Evolutionary conservation across 2,329 filamentous ascomycete genomes (phyloP).

Genomic region (Alternaria dauci): DNA sequence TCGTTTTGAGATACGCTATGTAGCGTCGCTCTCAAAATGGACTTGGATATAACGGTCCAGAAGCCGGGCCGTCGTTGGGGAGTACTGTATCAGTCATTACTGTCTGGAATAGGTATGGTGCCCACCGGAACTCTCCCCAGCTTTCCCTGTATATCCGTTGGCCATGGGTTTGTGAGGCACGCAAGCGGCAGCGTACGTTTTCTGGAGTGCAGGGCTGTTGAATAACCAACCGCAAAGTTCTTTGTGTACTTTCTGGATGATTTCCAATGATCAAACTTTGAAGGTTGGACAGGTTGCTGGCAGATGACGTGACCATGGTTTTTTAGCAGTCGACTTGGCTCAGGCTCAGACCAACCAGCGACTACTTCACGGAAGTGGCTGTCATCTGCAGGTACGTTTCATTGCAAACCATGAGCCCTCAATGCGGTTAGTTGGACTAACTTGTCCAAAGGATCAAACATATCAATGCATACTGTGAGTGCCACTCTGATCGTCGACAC

Average conservation of each 20-base stretch:
- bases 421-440: not conserved
- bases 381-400: conserved; percentile 5
- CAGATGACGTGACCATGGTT: conserved; percentile 1
- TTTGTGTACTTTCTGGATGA: not conserved
- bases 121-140: conserved; percentile 14
- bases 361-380: not conserved
- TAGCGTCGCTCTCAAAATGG: not conserved
- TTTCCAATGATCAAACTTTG: not conserved
- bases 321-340: not conserved
- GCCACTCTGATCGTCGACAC: not conserved
- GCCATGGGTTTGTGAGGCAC: conserved; percentile 5
- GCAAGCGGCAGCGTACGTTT: conserved; percentile 9
- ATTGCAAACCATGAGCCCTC: not conserved
- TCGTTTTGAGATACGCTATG: not conserved
- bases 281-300: not conserved
- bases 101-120: conserved; percentile 11
- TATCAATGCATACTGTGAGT: not conserved
- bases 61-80: not conserved
- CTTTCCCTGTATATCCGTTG: not conserved
- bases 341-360: not conserved
- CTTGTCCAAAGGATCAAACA: not conserved
- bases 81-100: not conserved
- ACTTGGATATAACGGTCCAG: not conserved
- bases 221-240: not conserved
- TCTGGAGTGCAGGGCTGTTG: conserved; percentile 8